Evolutionary conservation across 495 filamentous ascomycete species (phyloP).

Genomic region (Patellaria atrata): DNA sequence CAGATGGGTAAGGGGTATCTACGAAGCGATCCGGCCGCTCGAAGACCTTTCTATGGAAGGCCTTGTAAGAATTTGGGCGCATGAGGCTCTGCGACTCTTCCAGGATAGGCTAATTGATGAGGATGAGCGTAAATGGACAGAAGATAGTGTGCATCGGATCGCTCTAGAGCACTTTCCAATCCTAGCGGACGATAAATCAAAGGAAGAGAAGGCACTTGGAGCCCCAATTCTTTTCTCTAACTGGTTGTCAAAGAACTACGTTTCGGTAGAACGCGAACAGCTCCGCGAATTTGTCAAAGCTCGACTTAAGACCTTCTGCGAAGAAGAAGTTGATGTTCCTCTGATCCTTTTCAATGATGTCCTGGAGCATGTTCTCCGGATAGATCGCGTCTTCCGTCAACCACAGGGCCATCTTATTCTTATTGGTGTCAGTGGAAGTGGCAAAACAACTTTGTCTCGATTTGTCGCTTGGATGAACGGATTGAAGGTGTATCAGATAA

Average conservation of each 20-base stretch:
- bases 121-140: constrained; percentile 91
- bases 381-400: constrained; percentile 96
- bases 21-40: constrained; percentile 87
- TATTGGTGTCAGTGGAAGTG: constrained; percentile 94
- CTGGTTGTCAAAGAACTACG: constrained; percentile 98
- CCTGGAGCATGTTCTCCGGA: constrained; percentile 90
- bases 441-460: constrained; percentile 93
- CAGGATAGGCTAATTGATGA: constrained; percentile 89
- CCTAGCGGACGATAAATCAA: constrained; percentile 73
- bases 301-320: constrained; percentile 92
- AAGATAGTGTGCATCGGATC: constrained; percentile 66
- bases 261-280: constrained; percentile 87
- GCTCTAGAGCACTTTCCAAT: constrained; percentile 86
- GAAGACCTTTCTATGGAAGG: constrained; percentile 81
- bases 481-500: constrained; percentile 97
- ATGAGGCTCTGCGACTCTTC: constrained; percentile 91
- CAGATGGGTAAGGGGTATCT: constrained; percentile 90
- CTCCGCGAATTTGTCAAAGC: constrained; percentile 96
- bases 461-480: constrained; percentile 99
- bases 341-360: constrained; percentile 97
- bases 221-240: constrained; percentile 96
- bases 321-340: constrained; percentile 97
- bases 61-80: constrained; percentile 92
- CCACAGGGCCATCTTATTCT: constrained; percentile 96
- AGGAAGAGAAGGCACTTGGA: constrained; percentile 73